Base-by-base conservation (phyloP, 225 moss, liverwort and hornwort species). In the Pseudoscleropodium purum region DNA sequence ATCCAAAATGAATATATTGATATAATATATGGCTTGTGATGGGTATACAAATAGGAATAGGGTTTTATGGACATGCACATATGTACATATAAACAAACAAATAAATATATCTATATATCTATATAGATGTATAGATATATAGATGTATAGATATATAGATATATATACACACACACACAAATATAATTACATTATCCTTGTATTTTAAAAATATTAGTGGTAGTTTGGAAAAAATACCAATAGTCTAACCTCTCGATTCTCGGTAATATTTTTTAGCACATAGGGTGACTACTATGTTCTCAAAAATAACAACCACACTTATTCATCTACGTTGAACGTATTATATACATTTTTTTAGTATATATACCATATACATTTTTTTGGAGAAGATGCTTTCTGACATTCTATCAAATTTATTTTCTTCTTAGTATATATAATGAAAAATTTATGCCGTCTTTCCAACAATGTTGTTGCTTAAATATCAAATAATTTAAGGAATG, bases 181-280 rank as follows among this genome's bases (percentile, higher is more conserved):
- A 68, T 37, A 68, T 19, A 11, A 19, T 19, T 36, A 19, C 10
- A 19, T 21, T 11, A 69, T 12, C 14, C 2, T 70, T 39, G 4
- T 39, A 23, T 39, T 70, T 21, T 4, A 10, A 36, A 64, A 33
- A 72, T 43, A 23, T 17, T 47, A 47, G 6, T 4, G 4, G 6
- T 29, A 47, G 14, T 47, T 7, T 31, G 2, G 5, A 21, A 8
- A 76, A 19, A 20, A 13, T 34, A 2, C 12, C 1, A 51, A 8
- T 21, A 23, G 5, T 34, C 13, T 51, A 34, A 47, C 4, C 21
- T 7, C 0, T 18, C 1, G 21, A 27, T 0, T 12, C 1, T 20
- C 0, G 0, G 2, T 33, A 7, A 9, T 52, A 52, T 34, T 52
- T 52, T 77, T 52, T 7, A 77, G 3, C 2, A 52, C 4, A 14